Evolutionary conservation across 306 rosid species (phyloP), one percentile per base, ranked within the genome.

Genomic region (Rosa chinensis): DNA sequence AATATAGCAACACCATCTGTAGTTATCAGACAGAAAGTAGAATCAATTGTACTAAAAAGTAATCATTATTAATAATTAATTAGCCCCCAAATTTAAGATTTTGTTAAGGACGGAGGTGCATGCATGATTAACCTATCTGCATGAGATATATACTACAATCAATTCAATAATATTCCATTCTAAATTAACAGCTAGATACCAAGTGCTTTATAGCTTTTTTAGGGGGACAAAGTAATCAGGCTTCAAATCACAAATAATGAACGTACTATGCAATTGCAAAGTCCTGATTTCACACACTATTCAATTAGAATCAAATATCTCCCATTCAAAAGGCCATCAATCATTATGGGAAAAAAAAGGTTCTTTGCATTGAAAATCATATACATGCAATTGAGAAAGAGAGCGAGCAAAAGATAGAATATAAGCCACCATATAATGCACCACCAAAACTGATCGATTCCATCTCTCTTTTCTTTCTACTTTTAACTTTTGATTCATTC

Each of bases 391-490:
- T 1, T 23, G 18, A 58, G 45, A 77, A 76, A 72, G 71, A 77
- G 80, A 86, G 70, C 18, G 25, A 75, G 18, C 10, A 70, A 71
- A 52, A n/a, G 82, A 43, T 23, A n/a, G 71, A 84, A 84, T 48
- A 81, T 16, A 83, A 62, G 47, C 75, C 71, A 61, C 72, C 61
- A 28, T n/a, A 63, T 63, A 62, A 78, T 81, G 81, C 74, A 64
- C 70, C 82, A 83, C 83, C 82, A 89, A 53, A 80, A 82, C 73
- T 78, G 92, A 32, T 32, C 37, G 37, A 87, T 90, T 88, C 90
- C 81, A 79, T 67, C 87, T 84, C 5, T 77, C 74, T 40, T 23
- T 58, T 84, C 81, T 53, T 23, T 21, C 55, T 9, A 23, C 42
- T 32, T 76, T 76, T 4, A 62, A 73, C 91, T 88, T 90, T 90